Base-by-base conservation (phyloP, 345 rosid genomes). In the Rhodamnia rubescens region DNA sequence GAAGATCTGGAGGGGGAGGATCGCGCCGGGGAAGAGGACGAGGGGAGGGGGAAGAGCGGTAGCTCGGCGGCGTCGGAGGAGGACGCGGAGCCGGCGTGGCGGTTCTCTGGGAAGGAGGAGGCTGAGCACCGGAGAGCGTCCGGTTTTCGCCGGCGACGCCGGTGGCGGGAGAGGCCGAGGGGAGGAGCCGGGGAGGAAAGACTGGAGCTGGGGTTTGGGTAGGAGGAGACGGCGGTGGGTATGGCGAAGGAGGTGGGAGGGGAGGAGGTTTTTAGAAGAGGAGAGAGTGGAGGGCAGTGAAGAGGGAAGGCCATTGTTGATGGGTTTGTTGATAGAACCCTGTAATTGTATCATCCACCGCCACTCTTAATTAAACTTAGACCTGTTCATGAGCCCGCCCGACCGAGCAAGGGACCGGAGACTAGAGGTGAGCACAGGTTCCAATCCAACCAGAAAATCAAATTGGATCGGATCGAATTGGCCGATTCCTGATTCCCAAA, bases 1-100 rank as follows among this genome's bases (percentile, higher is more conserved):
- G 88, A 97, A 95, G 91, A 97, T 97, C 93, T 97, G 99, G 27
- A 97, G 95, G 27, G 99, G 99, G 36, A 97, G 93, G 85, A 94
- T 90, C 0, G 99, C 97, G 11, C 98, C 99, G 8, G 99, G 99
- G 92, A 97, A 97, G 87, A 94, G 96, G 20, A 97, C 98, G 7
- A 95, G 91, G 0, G 96, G 40, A 96, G 96, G 22, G 99, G 99
- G 87, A 96, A 96, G 16, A 95, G 91, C 49, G 99, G 99, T 24
- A 97, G 93, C 89, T 95, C 98, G 5, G 92, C 94, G 81, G 92
- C 90, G 86, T 96, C 97, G 89, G 90, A 86, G 16, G 98, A 87
- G 58, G 90, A 91, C 0, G 95, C 94, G 24, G 91, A 84, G 88
- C 90, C 92, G 26, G 94, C 80, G 47, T 47, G 47, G 47, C 91